These are phyloP conservation scores for Pichia insulana DNA, from an alignment of 805 yeast genomes.

Conservation along the genomic window DNA sequence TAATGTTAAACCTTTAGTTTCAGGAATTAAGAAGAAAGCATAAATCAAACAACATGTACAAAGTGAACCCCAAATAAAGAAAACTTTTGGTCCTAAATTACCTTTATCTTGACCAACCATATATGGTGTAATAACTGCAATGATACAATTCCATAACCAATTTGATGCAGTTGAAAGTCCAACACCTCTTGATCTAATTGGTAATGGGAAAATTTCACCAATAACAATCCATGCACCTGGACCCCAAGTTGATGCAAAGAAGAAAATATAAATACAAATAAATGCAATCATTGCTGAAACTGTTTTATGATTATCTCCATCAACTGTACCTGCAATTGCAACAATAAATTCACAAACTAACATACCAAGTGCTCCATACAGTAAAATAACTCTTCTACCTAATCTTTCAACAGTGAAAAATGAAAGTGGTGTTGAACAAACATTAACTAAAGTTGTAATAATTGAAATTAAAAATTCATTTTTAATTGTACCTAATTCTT, in stretches of 20 bases:
- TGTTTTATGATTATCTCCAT: constrained; percentile 21
- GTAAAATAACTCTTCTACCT: constrained; percentile 47
- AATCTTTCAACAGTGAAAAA: constrained; percentile 44
- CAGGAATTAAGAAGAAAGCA: constrained; percentile 65
- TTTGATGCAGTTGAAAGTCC: constrained; percentile 67
- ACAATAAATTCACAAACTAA: constrained; percentile 49
- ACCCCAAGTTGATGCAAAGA: constrained; percentile 82
- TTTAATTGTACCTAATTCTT: constrained; percentile 36
- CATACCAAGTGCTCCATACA: constrained; percentile 45
- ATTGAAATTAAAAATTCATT: constrained; percentile 46
- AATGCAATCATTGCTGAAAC: constrained; percentile 32
- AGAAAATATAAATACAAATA: constrained; percentile 56
- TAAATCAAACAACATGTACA: constrained; percentile 44
- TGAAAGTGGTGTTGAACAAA: constrained; percentile 45
- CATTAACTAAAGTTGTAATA: constrained; percentile 46
- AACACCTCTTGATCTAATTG: constrained; percentile 66
- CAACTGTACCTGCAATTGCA: constrained; percentile 33
- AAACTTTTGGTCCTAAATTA: constrained; percentile 54
- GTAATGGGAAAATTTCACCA: constrained; percentile 60
- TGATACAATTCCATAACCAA: constrained; percentile 71
- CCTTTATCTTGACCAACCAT: constrained; percentile 57
- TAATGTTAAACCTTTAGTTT: constrained; percentile 72
- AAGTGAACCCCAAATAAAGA: constrained; percentile 62
- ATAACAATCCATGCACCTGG: constrained; percentile 65
- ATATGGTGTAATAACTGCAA: constrained; percentile 71